Base-by-base conservation (phyloP, 2,329 filamentous ascomycete genomes). In the Eurotiales sp. region DNA sequence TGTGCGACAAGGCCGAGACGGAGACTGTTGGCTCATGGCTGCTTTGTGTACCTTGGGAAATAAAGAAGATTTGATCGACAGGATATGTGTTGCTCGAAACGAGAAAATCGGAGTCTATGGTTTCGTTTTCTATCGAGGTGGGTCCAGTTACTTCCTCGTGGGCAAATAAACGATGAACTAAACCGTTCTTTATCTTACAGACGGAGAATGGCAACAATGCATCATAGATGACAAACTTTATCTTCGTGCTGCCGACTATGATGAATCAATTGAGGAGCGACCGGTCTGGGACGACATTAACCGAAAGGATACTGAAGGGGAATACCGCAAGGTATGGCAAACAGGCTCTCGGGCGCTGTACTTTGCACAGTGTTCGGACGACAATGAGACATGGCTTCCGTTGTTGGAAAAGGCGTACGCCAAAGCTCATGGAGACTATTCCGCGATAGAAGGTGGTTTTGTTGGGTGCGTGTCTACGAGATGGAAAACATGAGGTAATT, bases 211-310 rank as follows among this genome's bases (percentile, higher is more conserved):
- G 90, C 87, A 92, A 51, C 90, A 90, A 60, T 90, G 88, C 52
- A 91, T 96, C 55, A 84, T 96, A 53, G 90, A 96, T 63, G 90
- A 96, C 68, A 95, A 95, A 70, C 77, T 96, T 2, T 95, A 88
- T 65, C 79, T 95, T 15, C 88, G 85, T 54, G 88, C 87, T 1
- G 86, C 88, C 4, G 86, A 87, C 63, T 95, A 89, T 73, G 88
- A 95, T 58, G 87, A 88, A 29, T 85, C 83, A 1, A 84, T 87
- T 46, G 79, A 87, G 65, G 86, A 90, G 63, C 82, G 88, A 34
- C 80, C 87, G 49, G 76, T 90, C 21, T 80, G 90, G 63, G 82
- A 90, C 60, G 85, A 90, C 61, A 83, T 89, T 43, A 87, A 89
- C 63, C 81, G 86, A 50, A 84, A 84, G 46, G 84, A 88, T 46